Evolutionary conservation across 2,329 filamentous ascomycete species (phyloP).

Genomic region (Ophiostoma ulmi): DNA sequence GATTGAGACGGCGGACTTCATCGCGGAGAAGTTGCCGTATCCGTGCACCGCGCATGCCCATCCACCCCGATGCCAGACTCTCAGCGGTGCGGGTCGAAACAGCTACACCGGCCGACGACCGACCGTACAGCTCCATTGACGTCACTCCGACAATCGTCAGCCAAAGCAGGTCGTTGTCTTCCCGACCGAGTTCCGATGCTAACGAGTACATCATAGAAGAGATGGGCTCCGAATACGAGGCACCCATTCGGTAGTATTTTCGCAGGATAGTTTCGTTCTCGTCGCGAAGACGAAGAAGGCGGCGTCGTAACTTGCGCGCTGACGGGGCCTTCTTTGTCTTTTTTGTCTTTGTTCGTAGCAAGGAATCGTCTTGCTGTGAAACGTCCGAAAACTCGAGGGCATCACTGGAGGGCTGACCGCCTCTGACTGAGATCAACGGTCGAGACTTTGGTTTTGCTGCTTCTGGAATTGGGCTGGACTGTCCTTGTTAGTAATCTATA

Average conservation of each 20-base stretch:
- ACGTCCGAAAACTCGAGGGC: constrained; percentile 52
- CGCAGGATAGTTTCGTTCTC: constrained; percentile 73
- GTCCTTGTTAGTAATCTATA: not conserved
- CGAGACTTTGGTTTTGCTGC: constrained; percentile 60
- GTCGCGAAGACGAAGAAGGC: constrained; percentile 66
- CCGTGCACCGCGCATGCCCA: constrained; percentile 73
- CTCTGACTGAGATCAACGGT: constrained; percentile 53
- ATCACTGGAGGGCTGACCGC: constrained; percentile 45
- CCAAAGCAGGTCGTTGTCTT: constrained; percentile 96
- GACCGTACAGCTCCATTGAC: constrained; percentile 87
- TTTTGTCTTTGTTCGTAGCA: constrained; percentile 38
- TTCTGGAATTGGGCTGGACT: constrained; percentile 62
- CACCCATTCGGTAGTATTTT: constrained; percentile 79
- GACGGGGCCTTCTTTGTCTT: constrained; percentile 50
- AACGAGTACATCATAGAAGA: constrained; percentile 92
- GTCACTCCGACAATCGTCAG: constrained; percentile 89
- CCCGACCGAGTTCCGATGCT: constrained; percentile 87
- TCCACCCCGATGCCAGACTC: constrained; percentile 63
- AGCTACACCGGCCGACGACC: constrained; percentile 74
- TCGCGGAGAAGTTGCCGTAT: constrained; percentile 84
- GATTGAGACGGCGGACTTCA: constrained; percentile 89
- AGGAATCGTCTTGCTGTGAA: constrained; percentile 41
- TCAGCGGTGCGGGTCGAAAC: constrained; percentile 50
- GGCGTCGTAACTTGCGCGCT: constrained; percentile 64
- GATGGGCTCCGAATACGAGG: constrained; percentile 90